Evolutionary conservation across 148 eudicot species (phyloP).

Genomic region (Camellia japonica): DNA sequence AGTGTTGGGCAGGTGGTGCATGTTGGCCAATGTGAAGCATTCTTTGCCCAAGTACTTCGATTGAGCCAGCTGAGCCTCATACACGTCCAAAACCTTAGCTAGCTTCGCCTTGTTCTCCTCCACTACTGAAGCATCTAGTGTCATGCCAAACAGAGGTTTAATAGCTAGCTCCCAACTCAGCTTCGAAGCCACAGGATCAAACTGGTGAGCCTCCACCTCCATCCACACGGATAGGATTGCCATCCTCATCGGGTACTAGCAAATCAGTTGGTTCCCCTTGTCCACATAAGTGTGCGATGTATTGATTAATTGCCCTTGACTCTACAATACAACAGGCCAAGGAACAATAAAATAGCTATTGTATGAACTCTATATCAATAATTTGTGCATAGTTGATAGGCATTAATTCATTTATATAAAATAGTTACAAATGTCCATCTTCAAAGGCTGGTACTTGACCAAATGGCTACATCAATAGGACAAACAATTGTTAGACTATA

Average conservation of each 20-base stretch:
- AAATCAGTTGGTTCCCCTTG: constrained; percentile 26
- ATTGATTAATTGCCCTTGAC: constrained; percentile 38
- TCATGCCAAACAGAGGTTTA: constrained; percentile 3
- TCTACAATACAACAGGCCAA: constrained; percentile 15
- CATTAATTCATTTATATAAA: constrained; percentile 19
- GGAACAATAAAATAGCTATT: neutral
- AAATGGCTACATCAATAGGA: constrained; percentile 31
- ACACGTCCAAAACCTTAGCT: constrained; percentile 29
- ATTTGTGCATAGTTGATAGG: neutral
- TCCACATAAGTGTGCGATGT: constrained; percentile 23
- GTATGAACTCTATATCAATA: too few species aligned
- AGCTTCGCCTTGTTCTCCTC: constrained; percentile 25
- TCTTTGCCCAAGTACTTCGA: constrained; percentile 35
- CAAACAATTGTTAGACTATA: neutral
- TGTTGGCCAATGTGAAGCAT: constrained; percentile 27
- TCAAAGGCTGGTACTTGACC: constrained; percentile 41
- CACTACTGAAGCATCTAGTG: neutral
- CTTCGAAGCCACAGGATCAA: constrained; percentile 21
- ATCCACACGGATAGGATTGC: constrained; percentile 26
- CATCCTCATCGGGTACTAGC: constrained; percentile 27
- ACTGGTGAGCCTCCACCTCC: constrained; percentile 32
- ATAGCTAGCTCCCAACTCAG: constrained; percentile 24
- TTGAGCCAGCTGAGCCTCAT: constrained; percentile 27
- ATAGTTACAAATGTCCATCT: constrained; percentile 39
- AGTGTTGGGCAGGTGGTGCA: constrained; percentile 28